A percentile compares a stretch with the other conserved stretches of the same genome.
phyloP scores from a whole-genome alignment of 2,329 filamentous ascomycete genomes.

The Epichloe brachyelytri region DNA sequence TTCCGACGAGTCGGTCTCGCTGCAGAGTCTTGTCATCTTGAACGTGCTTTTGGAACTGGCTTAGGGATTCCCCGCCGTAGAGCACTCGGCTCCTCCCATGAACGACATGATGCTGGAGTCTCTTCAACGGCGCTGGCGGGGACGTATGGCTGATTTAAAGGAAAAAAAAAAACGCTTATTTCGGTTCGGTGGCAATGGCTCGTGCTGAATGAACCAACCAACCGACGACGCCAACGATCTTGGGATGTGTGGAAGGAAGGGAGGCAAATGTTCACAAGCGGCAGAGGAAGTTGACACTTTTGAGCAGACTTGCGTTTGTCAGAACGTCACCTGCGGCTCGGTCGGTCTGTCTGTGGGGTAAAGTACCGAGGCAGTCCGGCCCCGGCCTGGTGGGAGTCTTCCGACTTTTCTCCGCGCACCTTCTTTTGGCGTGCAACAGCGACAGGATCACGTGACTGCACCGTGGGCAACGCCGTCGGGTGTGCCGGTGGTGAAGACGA shows the following conservation, averaged over 20 bases:
- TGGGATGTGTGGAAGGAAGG: background rate
- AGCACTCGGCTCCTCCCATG: constrained; percentile 90
- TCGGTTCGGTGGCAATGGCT: background rate
- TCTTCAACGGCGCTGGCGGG: background rate
- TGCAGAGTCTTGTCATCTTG: constrained; percentile 93
- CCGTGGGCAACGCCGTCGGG: constrained; percentile 9
- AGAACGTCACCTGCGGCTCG: constrained; percentile 9
- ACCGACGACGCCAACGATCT: background rate
- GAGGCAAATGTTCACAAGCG: background rate
- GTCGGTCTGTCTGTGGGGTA: constrained; percentile 9
- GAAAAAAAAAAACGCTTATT: background rate
- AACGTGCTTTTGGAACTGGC: constrained; percentile 94
- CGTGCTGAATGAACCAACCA: background rate
- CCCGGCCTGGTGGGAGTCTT: background rate
- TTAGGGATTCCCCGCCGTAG: constrained; percentile 91
- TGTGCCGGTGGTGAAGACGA: background rate
- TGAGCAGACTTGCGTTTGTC: constrained; percentile 2
- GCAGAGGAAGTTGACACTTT: background rate
- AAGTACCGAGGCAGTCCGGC: constrained; percentile 11
- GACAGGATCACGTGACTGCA: constrained; percentile 23
- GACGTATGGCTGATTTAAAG: background rate
- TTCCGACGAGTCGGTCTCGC: constrained; percentile 72
- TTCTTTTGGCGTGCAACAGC: too few species aligned
- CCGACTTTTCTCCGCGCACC: too few species aligned
- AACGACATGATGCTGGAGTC: constrained; percentile 62